Percentiles rank a stretch among this genome's conserved stretches.
phyloP scores from a whole-genome alignment of 176 grass and related monocot genomes.

The Pontederia crassipes region DNA sequence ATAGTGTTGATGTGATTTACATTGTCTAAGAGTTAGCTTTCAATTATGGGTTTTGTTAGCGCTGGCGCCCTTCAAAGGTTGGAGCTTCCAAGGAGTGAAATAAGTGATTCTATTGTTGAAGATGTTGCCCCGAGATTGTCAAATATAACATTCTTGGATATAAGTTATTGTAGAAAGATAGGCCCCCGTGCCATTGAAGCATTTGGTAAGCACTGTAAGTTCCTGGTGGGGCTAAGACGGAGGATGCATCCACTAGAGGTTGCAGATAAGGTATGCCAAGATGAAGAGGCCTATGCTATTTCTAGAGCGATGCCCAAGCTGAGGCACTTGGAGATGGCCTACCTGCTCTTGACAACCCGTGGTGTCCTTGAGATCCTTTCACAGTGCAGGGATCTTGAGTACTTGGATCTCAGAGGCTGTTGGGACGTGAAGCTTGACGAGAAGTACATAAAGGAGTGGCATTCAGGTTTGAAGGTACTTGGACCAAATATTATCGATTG shows the following conservation, averaged over 20 bases:
- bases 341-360: constrained; percentile 56
- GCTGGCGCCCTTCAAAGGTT: constrained; percentile 50
- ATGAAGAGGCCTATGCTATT: constrained; percentile 84
- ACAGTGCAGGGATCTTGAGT: constrained; percentile 61
- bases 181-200: constrained; percentile 63
- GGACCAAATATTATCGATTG: constrained; percentile 76
- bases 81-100: constrained; percentile 86
- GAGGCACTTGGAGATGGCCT: constrained; percentile 66
- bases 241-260: constrained; percentile 81
- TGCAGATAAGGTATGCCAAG: constrained; percentile 55
- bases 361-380: constrained; percentile 56
- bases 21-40: not conserved
- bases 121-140: constrained; percentile 49
- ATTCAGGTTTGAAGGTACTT: constrained; percentile 43
- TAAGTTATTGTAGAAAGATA: constrained; percentile 92
- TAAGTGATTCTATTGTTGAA: constrained; percentile 72
- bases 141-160: constrained; percentile 65
- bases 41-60: constrained; percentile 25
- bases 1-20: not conserved
- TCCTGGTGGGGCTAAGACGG: constrained; percentile 42
- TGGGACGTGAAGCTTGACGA: constrained; percentile 79
- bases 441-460: constrained; percentile 46
- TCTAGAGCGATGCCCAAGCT: constrained; percentile 69
- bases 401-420: constrained; percentile 78
- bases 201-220: constrained; percentile 60